A percentile compares a stretch with the other conserved stretches of the same genome.
Evolutionary conservation across 2,329 filamentous ascomycete genomes (phyloP).

Genomic region (Colletotrichum ledebouriae): DNA sequence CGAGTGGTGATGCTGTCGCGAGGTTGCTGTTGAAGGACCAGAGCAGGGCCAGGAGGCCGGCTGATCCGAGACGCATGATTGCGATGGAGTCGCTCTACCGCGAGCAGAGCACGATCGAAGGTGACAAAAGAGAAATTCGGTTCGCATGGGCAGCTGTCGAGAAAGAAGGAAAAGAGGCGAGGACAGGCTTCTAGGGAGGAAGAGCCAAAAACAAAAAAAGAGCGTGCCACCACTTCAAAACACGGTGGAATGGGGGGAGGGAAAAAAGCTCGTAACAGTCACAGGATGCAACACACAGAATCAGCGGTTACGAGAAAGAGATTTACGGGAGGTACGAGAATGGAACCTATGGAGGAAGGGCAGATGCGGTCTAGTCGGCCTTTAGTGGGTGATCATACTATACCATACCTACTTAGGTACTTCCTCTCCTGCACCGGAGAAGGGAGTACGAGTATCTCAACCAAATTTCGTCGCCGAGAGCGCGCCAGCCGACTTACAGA

Average conservation of each 20-base stretch:
- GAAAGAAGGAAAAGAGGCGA: not conserved
- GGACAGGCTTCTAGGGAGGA: conserved; percentile 9
- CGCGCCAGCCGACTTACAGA: not conserved
- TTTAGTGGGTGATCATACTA: not conserved
- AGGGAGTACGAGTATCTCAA: too few species aligned
- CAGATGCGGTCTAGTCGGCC: conserved; percentile 21
- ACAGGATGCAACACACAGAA: not conserved
- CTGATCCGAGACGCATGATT: conserved; percentile 34
- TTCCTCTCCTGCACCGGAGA: not conserved
- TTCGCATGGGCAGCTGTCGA: not conserved
- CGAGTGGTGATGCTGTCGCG: conserved; percentile 18
- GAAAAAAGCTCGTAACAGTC: conserved; percentile 28
- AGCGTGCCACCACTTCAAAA: conserved; percentile 36
- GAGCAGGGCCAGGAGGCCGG: conserved; percentile 38
- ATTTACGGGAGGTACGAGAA: conserved; percentile 1
- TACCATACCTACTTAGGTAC: not conserved
- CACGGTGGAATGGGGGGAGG: conserved; percentile 24
- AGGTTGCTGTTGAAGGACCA: conserved; percentile 30
- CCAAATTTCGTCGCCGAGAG: not conserved
- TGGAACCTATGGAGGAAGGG: not conserved
- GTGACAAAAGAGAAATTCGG: conserved; percentile 4
- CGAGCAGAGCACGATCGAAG: not conserved
- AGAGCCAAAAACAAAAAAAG: not conserved
- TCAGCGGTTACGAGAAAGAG: conserved; percentile 2
- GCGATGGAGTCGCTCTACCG: conserved; percentile 28